These are phyloP conservation scores for Vanrija sp. DNA, from an alignment of 1,284 basidiomycete genomes.

Conservation along the genomic window DNA sequence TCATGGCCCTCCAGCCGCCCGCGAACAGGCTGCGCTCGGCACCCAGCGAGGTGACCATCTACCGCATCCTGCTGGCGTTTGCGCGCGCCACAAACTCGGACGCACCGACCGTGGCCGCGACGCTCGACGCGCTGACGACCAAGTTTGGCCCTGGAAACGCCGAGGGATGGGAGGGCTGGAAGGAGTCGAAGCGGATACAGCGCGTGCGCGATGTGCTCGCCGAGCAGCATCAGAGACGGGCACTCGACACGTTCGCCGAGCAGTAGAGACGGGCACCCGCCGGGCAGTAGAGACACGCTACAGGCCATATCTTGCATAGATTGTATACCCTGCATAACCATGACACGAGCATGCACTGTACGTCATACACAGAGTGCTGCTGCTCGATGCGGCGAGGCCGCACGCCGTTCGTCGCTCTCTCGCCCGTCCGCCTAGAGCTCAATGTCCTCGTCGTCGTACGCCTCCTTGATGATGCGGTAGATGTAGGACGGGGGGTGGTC, in stretches of 20 bases:
- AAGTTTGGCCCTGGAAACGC: slow-evolving; percentile 39
- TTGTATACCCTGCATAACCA: slow-evolving; percentile 24
- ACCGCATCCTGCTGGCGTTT: slow-evolving; percentile 38
- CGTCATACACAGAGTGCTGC: not conserved
- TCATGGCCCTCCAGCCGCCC: slow-evolving; percentile 20
- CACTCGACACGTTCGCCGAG: too few relatives aligned
- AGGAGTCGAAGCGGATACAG: slow-evolving; percentile 23
- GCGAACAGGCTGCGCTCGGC: slow-evolving; percentile 8
- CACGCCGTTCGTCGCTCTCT: not conserved
- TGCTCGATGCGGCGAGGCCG: not conserved
- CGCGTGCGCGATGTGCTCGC: slow-evolving; percentile 15
- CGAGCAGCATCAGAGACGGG: not conserved
- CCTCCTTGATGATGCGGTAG: slow-evolving; percentile 83
- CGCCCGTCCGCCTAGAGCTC: slow-evolving; percentile 52
- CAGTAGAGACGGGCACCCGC: too few relatives aligned
- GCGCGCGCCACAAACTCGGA: slow-evolving; percentile 35
- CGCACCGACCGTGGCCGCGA: slow-evolving; percentile 22
- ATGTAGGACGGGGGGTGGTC: slow-evolving; percentile 89
- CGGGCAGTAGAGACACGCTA: not conserved
- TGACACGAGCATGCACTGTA: slow-evolving; percentile 3
- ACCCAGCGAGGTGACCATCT: slow-evolving; percentile 30
- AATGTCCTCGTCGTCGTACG: slow-evolving; percentile 85
- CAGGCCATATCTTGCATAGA: slow-evolving; percentile 2
- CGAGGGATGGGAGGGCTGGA: slow-evolving; percentile 36
- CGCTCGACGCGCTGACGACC: slow-evolving; percentile 29